Conservation (phyloP, 331 rosid genomes). For the Dryas integrifolia region DNA sequence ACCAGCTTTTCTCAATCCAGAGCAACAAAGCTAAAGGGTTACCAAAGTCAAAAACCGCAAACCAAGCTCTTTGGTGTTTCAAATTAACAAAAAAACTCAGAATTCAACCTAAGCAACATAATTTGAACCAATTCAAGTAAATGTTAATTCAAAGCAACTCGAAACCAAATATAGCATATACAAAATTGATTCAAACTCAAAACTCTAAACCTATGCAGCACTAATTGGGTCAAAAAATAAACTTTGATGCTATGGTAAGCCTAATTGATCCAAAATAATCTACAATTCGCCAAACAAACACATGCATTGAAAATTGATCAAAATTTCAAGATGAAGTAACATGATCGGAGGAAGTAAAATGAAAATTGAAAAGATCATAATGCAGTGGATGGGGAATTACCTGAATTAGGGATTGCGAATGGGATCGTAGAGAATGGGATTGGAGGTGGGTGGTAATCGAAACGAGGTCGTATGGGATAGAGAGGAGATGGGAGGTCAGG, state of each 20-base stretch:
- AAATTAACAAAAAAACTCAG: neutral
- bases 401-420: conserved; percentile 14
- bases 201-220: neutral
- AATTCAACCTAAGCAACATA: neutral
- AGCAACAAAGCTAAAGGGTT: neutral
- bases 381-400: conserved; percentile 12
- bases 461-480: conserved; percentile 11
- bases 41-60: neutral
- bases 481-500: neutral
- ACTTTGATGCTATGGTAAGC: neutral
- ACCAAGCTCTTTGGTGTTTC: neutral
- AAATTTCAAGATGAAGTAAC: neutral
- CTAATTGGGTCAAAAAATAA: neutral
- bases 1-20: neutral
- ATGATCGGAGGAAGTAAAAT: neutral
- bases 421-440: conserved; percentile 7
- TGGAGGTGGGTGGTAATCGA: neutral
- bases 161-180: neutral
- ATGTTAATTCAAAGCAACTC: conserved; percentile 2
- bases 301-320: neutral
- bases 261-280: neutral
- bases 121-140: neutral
- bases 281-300: neutral
- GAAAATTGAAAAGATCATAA: neutral
- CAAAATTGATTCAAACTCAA: neutral